These are phyloP conservation scores for Aspergillus incahuasiensis DNA, from an alignment of 495 filamentous ascomycete species.

Conservation along the genomic window DNA sequence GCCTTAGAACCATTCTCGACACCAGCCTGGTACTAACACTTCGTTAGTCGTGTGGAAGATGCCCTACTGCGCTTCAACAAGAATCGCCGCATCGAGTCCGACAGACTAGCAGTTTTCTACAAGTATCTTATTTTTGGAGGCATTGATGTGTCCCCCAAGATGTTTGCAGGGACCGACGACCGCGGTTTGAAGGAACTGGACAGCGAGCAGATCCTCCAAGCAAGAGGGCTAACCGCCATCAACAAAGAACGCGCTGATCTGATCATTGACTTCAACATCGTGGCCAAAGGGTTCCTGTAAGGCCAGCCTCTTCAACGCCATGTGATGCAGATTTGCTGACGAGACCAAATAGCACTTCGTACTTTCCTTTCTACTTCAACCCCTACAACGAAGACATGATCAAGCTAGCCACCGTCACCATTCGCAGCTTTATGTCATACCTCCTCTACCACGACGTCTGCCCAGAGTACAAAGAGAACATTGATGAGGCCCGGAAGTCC, in stretches of 20 bases:
- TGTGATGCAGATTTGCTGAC: not conserved
- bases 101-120: constrained; percentile 61
- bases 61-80: constrained; percentile 77
- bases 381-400: constrained; percentile 45
- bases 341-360: constrained; percentile 36
- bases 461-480: constrained; percentile 65
- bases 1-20: not conserved
- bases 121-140: constrained; percentile 84
- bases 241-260: constrained; percentile 41
- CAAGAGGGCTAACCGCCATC: constrained; percentile 28
- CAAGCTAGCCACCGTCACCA: constrained; percentile 51
- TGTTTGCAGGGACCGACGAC: constrained; percentile 59
- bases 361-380: constrained; percentile 40
- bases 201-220: constrained; percentile 56
- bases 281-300: constrained; percentile 77
- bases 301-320: not conserved
- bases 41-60: constrained; percentile 70
- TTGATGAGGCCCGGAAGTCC: constrained; percentile 59
- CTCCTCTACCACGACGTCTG: constrained; percentile 79
- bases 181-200: constrained; percentile 52
- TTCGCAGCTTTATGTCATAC: constrained; percentile 88
- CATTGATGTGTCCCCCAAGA: constrained; percentile 59
- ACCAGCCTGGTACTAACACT: constrained; percentile 1
- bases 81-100: constrained; percentile 65
- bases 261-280: constrained; percentile 73